A percentile compares a stretch with the other conserved stretches of the same genome.
Conservation (phyloP, 2,329 filamentous ascomycete genomes). For the Fusarium subtropicale region DNA sequence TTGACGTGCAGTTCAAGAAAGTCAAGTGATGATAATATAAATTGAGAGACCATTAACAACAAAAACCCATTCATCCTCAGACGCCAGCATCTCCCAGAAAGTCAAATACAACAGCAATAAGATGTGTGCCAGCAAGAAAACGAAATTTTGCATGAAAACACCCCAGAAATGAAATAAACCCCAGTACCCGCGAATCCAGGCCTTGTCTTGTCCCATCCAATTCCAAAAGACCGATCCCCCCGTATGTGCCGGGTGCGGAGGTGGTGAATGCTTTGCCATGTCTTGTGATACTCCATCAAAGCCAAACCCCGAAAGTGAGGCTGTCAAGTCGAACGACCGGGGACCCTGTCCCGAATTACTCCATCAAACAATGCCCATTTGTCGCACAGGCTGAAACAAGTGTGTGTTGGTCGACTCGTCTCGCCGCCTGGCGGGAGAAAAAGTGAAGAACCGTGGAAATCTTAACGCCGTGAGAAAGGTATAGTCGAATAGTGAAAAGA, state of each 20-base stretch:
- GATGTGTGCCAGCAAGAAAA: slow-evolving; percentile 16
- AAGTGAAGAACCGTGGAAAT: slow-evolving; percentile 31
- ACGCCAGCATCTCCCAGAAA: slow-evolving; percentile 35
- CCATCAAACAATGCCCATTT: slow-evolving; percentile 40
- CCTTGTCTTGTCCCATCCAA: slow-evolving; percentile 22
- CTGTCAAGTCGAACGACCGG: slow-evolving; percentile 42
- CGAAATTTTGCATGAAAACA: slow-evolving; percentile 20
- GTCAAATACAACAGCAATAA: slow-evolving; percentile 19
- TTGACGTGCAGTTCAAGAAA: slow-evolving; percentile 18
- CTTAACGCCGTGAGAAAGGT: slow-evolving; percentile 34
- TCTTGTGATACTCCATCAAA: slow-evolving; percentile 46
- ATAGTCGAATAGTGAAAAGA: slow-evolving; percentile 26
- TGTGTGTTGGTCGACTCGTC: slow-evolving; percentile 13
- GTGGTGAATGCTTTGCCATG: slow-evolving; percentile 44
- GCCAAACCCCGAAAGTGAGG: slow-evolving; percentile 44
- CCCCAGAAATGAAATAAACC: slow-evolving; percentile 17
- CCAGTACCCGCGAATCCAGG: slow-evolving; percentile 31
- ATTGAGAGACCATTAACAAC: slow-evolving; percentile 39
- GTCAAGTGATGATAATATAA: slow-evolving; percentile 25
- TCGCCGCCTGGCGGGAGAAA: slow-evolving; percentile 16
- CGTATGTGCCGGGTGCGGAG: slow-evolving; percentile 31
- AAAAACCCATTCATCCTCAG: slow-evolving; percentile 34
- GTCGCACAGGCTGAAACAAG: slow-evolving; percentile 28
- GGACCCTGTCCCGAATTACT: slow-evolving; percentile 42
- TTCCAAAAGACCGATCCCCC: slow-evolving; percentile 32